A percentile compares a stretch with the other conserved stretches of the same genome.
These are phyloP conservation scores for Pseudonitzschia multiseries DNA, from an alignment of 108 stramenopile genomes.

Conservation along the genomic window DNA sequence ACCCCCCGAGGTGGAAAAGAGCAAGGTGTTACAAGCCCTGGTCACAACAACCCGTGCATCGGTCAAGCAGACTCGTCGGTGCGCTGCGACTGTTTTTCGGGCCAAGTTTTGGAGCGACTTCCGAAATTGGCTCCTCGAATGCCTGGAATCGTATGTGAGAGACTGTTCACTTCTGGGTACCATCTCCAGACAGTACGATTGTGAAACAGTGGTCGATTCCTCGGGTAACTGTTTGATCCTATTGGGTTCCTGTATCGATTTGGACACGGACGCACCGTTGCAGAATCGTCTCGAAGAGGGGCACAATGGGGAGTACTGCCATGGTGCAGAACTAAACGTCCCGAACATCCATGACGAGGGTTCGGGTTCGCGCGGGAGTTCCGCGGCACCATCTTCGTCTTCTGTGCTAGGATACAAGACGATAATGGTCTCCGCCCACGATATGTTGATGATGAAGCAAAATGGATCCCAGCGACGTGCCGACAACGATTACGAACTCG, in stretches of 20 bases:
- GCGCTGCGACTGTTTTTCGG: too few relatives aligned
- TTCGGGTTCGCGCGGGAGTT: not conserved
- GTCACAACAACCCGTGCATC: too few relatives aligned
- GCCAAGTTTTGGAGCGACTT: too few relatives aligned
- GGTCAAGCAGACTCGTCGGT: not conserved
- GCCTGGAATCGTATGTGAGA: not conserved
- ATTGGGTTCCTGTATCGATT: conserved; percentile 16
- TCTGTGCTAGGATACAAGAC: conserved; percentile 5
- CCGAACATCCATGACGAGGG: not conserved
- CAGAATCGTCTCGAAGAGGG: too few relatives aligned
- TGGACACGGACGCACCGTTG: conserved; percentile 6
- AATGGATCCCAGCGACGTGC: not conserved
- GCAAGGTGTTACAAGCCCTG: not conserved
- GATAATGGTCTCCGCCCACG: conserved; percentile 39
- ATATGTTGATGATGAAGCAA: conserved; percentile 18
- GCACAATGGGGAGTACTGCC: not conserved
- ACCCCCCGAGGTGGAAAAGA: not conserved
- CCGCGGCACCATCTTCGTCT: not conserved
- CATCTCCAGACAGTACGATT: too few relatives aligned
- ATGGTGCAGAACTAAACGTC: not conserved
- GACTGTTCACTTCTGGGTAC: not conserved
- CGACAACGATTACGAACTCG: not conserved
- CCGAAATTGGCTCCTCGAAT: too few relatives aligned
- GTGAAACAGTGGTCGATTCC: conserved; percentile 17
- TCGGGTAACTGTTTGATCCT: conserved; percentile 32